phyloP scores from a whole-genome alignment of 805 yeast genomes.

The Kluyveromyces nonfermentans region DNA sequence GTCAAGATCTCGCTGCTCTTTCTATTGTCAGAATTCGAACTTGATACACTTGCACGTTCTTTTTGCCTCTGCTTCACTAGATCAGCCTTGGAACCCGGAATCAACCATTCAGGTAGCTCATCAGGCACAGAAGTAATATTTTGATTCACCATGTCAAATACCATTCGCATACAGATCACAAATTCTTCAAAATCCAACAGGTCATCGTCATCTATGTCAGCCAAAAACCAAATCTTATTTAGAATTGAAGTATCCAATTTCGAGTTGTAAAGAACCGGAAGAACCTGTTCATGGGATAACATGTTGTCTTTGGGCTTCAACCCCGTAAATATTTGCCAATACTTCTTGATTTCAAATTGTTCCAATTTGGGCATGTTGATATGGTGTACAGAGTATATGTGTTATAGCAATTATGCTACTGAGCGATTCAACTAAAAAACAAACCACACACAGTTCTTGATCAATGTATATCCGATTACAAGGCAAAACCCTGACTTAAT shows the following conservation, averaged over 20 bases:
- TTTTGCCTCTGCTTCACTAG: conserved; percentile 77
- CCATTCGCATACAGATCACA: conserved; percentile 92
- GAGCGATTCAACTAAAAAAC: neutral
- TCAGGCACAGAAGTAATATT: conserved; percentile 51
- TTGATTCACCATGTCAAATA: conserved; percentile 84
- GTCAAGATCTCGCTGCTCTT: neutral
- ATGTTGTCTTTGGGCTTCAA: conserved; percentile 73
- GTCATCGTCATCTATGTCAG: conserved; percentile 91
- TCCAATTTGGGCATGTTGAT: conserved; percentile 57
- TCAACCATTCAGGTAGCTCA: conserved; percentile 80
- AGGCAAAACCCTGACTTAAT: no score
- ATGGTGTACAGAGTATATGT: neutral
- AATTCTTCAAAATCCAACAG: conserved; percentile 92
- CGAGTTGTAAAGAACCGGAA: conserved; percentile 82
- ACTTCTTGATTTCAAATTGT: conserved; percentile 93
- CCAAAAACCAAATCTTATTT: conserved; percentile 79
- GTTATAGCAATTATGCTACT: neutral
- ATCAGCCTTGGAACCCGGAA: conserved; percentile 83
- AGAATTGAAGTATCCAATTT: conserved; percentile 70
- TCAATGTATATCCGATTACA: no score
- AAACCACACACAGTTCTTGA: neutral
- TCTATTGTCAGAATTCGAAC: conserved; percentile 12
- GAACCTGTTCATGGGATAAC: conserved; percentile 75
- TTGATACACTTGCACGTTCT: conserved; percentile 20
- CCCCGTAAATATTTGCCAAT: conserved; percentile 95